Conservation (phyloP, 1,139 yeast genomes). For the Arxiozyma telluris region DNA sequence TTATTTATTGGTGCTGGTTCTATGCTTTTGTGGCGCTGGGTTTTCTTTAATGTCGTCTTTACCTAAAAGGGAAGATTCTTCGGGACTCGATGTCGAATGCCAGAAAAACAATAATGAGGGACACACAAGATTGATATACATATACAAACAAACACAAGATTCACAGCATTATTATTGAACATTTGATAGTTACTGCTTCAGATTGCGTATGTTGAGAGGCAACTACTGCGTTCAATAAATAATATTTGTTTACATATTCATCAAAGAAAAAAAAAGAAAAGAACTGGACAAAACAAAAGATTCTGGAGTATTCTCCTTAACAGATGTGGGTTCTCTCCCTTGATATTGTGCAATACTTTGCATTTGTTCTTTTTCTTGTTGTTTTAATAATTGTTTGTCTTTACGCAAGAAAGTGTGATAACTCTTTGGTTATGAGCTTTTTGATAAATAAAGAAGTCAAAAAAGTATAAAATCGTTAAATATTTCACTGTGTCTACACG, state of each 20-base stretch:
- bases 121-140: no score
- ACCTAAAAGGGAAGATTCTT: background rate
- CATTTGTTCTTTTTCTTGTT: background rate
- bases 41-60: slow-evolving; percentile 1
- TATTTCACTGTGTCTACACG: background rate
- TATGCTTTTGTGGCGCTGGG: slow-evolving; percentile 2
- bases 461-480: no score
- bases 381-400: slow-evolving; percentile 27
- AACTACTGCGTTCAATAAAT: background rate
- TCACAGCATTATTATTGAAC: no score
- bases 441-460: no score
- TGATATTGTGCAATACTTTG: background rate
- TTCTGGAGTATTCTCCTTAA: background rate
- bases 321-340: background rate
- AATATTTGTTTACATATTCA: background rate
- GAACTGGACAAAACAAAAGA: slow-evolving; percentile 2
- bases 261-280: no score
- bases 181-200: no score
- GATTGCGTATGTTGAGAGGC: background rate
- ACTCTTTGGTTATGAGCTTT: no score
- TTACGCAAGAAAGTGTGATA: no score
- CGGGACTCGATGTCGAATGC: background rate
- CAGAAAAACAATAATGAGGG: background rate
- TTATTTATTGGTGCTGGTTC: background rate
- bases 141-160: background rate